Evolutionary conservation across 2,329 filamentous ascomycete genomes (phyloP), one percentile per base, ranked within the genome.

Genomic region (Mycosphaerelloides madeirae): DNA sequence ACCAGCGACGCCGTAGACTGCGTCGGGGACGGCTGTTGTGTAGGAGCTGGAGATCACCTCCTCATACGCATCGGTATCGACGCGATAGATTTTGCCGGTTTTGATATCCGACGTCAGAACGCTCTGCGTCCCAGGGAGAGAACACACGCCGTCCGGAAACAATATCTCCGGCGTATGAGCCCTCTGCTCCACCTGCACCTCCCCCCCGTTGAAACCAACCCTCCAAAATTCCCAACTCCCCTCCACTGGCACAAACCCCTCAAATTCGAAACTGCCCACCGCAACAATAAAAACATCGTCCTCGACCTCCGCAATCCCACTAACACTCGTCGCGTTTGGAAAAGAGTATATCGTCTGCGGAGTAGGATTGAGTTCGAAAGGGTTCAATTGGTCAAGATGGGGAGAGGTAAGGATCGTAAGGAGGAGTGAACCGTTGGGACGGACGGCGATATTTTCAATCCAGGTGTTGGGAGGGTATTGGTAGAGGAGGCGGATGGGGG

Each of bases 41-140:
- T 46, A 41, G 31, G 46, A 45, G 19, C 52, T 43, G 31, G 50
- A 48, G 13, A 52, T 20, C 19, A 41, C 46, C 20, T 52, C 35
- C 13, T 31, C 31, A 29, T 39, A 46, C 1, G 22, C 31, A 35
- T 29, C 3, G 12, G 40, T 38, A 29, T 55, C 32, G 12, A 55
- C 34, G 3, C 32, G 22, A 29, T 45, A 53, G 5, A 55, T 38
- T 7, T 47, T 31, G 16, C 50, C 53, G 15, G 35, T 14, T 2
- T 28, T 34, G 11, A 45, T 49, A 31, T 53, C 48, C 16, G 45
- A 41, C 6, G 43, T 14, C 18, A 52, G 46, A 14, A 54, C 28
- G 11, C 29, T 28, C n/a, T 38, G 29, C 3, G 48, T 43, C n/a
- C 1, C 31, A 31, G 19, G 29, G 28, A 16, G 14, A 15, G 3